Conservation (phyloP, 2,329 filamentous ascomycete species). For the Fusarium proliferatum region DNA sequence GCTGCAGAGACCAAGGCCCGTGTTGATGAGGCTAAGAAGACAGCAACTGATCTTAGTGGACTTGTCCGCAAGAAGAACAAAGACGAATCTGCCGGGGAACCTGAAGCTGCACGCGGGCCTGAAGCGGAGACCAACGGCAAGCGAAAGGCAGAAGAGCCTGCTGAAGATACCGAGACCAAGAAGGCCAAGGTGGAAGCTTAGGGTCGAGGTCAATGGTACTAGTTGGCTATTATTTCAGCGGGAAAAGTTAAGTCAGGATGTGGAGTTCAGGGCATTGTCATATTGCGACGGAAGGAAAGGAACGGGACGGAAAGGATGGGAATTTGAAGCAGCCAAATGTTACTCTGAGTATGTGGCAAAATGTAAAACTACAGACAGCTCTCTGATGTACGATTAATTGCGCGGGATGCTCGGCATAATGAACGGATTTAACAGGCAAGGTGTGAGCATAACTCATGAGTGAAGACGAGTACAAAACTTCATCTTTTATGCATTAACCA, state of each 20-base stretch:
- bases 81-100: constrained; percentile 36
- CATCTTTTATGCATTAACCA: not conserved
- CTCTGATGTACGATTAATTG: constrained; percentile 23
- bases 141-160: constrained; percentile 49
- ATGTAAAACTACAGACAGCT: constrained; percentile 11
- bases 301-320: not conserved
- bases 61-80: constrained; percentile 77
- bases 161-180: constrained; percentile 48
- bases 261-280: constrained; percentile 32
- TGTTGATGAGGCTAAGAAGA: constrained; percentile 78
- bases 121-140: constrained; percentile 54
- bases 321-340: not conserved
- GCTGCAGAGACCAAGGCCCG: constrained; percentile 70
- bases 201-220: not conserved
- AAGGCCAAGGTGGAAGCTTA: constrained; percentile 52
- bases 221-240: not conserved
- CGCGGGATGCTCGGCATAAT: not conserved
- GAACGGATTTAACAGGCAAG: not conserved
- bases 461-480: not conserved
- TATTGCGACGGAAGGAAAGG: constrained; percentile 8
- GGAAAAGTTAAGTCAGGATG: not conserved
- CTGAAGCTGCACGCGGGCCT: constrained; percentile 37
- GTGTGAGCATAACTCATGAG: not conserved
- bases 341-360: not conserved
- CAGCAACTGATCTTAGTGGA: constrained; percentile 78